phyloP scores from a whole-genome alignment of 2,329 filamentous ascomycete species.

The Coniella lustricola region DNA sequence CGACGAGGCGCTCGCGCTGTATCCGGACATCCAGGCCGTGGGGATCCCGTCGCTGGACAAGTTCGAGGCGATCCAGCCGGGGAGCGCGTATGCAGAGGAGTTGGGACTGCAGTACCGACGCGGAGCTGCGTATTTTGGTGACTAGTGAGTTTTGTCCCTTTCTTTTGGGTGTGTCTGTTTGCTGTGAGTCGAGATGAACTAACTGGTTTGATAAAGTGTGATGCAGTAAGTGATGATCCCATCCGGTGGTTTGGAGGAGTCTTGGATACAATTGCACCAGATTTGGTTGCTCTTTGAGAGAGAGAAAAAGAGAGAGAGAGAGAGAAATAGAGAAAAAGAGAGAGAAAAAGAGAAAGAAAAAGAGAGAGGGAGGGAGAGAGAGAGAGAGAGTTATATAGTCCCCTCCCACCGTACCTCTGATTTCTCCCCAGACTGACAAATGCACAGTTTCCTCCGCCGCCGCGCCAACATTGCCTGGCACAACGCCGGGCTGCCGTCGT shows the following conservation, averaged over 20 bases:
- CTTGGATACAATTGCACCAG: too few species aligned
- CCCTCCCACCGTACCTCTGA: too few species aligned
- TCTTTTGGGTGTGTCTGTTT: neutral
- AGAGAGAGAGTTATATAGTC: too few species aligned
- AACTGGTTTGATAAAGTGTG: neutral
- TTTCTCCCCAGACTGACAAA: too few species aligned
- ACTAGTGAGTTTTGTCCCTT: conserved; percentile 7
- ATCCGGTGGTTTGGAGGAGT: too few species aligned
- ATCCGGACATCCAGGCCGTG: conserved; percentile 12
- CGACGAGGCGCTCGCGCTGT: conserved; percentile 8
- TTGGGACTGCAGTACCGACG: conserved; percentile 14
- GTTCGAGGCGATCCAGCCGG: conserved; percentile 9
- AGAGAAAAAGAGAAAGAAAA: too few species aligned
- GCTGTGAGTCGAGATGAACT: too few species aligned
- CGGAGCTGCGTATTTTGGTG: conserved; percentile 12
- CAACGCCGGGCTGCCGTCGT: conserved; percentile 32
- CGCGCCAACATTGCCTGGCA: conserved; percentile 40
- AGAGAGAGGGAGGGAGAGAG: too few species aligned
- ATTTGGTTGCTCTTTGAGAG: too few species aligned
- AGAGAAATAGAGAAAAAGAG: too few species aligned
- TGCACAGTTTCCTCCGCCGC: conserved; percentile 30
- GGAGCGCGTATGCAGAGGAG: conserved; percentile 3
- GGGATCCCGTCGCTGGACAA: conserved; percentile 11
- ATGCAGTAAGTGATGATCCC: neutral
- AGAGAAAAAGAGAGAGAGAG: neutral